Evolutionary conservation across 2,329 filamentous ascomycete genomes (phyloP).

Genomic region (Pestalotiopsis sp.): DNA sequence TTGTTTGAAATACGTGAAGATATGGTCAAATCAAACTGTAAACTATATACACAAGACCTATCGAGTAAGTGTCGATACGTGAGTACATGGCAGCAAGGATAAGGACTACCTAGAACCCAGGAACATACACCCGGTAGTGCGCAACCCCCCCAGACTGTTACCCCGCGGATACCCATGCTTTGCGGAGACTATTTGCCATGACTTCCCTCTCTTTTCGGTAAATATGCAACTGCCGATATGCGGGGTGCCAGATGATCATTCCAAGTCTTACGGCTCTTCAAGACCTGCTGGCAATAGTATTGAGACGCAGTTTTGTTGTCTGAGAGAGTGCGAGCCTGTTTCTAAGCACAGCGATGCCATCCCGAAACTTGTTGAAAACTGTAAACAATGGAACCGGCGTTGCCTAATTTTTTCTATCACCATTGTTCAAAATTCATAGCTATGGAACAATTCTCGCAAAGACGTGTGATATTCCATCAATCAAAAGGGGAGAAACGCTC

Average conservation of each 20-base stretch:
- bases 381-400: no score
- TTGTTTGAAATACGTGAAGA: not conserved
- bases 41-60: no score
- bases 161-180: slow-evolving; percentile 5
- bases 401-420: no score
- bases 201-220: not conserved
- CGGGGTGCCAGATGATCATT: not conserved
- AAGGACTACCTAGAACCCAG: not conserved
- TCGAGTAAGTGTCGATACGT: not conserved
- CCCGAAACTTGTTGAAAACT: no score
- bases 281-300: not conserved
- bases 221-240: slow-evolving; percentile 7
- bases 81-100: not conserved
- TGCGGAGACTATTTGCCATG: not conserved
- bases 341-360: no score
- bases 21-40: no score
- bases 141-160: not conserved
- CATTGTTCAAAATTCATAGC: no score
- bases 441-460: no score
- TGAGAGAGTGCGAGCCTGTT: no score
- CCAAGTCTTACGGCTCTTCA: not conserved
- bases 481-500: not conserved
- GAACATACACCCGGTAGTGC: not conserved
- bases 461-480: not conserved
- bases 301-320: not conserved